A percentile compares a stretch with the other conserved stretches of the same genome.
Evolutionary conservation across 148 eudicot species (phyloP).

Genomic region (Nyssa sinensis): DNA sequence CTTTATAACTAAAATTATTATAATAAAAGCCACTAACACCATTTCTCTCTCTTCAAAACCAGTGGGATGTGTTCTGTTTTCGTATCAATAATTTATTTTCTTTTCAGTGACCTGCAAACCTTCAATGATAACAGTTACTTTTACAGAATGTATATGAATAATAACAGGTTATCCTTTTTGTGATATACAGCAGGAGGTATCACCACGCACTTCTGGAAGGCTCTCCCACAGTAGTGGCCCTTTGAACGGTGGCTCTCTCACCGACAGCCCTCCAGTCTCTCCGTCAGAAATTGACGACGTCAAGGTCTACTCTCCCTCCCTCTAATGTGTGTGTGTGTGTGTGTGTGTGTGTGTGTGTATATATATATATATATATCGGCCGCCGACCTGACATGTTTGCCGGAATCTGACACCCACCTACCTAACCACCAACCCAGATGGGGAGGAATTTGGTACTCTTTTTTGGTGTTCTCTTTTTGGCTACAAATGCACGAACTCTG

Average conservation of each 20-base stretch:
- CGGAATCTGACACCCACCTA: constrained; percentile 13
- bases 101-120: background rate
- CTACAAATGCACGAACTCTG: constrained; percentile 10
- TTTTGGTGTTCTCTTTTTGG: background rate
- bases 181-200: constrained; percentile 70
- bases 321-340: too few relatives aligned
- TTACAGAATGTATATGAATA: background rate
- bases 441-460: too few relatives aligned
- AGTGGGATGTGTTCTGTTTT: background rate
- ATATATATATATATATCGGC: background rate
- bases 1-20: background rate
- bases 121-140: constrained; percentile 7
- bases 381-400: constrained; percentile 10
- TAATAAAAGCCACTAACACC: too few relatives aligned
- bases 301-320: constrained; percentile 47
- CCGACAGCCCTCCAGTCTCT: constrained; percentile 93
- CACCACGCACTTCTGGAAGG: constrained; percentile 92
- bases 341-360: background rate
- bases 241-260: constrained; percentile 74
- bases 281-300: constrained; percentile 86
- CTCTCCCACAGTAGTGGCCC: constrained; percentile 97
- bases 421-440: too few relatives aligned
- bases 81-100: background rate
- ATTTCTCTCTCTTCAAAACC: background rate
- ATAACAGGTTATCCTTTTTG: background rate